These are phyloP conservation scores for Erysimum pusillum DNA, from an alignment of 441 rosid genomes.

Conservation along the genomic window DNA sequence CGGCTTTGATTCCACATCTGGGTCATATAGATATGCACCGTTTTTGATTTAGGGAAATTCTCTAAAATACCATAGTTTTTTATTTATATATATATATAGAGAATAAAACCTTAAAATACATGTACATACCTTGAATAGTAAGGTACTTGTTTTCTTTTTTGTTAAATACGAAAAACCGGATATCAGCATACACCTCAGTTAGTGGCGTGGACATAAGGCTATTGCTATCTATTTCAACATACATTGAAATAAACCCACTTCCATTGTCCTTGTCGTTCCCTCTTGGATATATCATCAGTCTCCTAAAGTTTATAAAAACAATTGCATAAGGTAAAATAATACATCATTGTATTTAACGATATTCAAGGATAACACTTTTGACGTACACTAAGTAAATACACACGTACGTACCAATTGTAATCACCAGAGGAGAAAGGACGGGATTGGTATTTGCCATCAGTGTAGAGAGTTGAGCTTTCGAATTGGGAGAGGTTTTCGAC, in stretches of 20 bases:
- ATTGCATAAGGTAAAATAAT: not conserved
- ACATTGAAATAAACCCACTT: constrained; percentile 1
- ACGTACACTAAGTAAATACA: no score
- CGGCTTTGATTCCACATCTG: not conserved
- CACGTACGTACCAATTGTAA: constrained; percentile 1
- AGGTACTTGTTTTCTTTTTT: constrained; percentile 23
- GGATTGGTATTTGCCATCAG: not conserved
- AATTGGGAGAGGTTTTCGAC: not conserved
- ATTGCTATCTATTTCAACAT: constrained; percentile 18
- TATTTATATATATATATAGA: no score
- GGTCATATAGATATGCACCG: not conserved
- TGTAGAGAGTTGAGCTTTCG: not conserved
- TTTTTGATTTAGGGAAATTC: no score
- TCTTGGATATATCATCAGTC: constrained; percentile 6
- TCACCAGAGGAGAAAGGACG: constrained; percentile 5
- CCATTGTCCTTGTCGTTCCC: constrained; percentile 10
- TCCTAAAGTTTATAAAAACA: not conserved
- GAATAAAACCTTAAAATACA: no score
- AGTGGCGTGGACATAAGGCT: not conserved
- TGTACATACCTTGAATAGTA: constrained; percentile 22
- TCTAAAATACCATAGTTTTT: no score
- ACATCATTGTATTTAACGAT: not conserved
- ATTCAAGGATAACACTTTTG: not conserved
- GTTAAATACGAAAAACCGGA: constrained; percentile 20
- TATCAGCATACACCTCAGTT: constrained; percentile 13